Evolutionary conservation across 768 basidiomycete species (phyloP), one percentile per base, ranked within the genome.

Genomic region (Agrocybe chaxingu): DNA sequence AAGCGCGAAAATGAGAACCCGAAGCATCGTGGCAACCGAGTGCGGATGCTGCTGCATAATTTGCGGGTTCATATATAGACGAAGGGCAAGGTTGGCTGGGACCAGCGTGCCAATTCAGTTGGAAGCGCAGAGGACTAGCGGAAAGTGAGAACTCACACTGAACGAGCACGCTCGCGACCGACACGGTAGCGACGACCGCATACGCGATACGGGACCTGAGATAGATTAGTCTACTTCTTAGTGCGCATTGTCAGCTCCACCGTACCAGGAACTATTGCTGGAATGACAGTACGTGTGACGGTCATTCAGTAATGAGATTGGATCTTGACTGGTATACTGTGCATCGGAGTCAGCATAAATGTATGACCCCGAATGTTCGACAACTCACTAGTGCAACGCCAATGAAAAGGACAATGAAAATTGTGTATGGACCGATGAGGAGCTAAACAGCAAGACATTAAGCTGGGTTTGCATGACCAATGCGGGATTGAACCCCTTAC

Each of bases 221-320:
- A 33, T 36, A 5, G 3, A 16, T n/a, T 24, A n/a, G n/a, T 30
- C 12, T 38, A 12, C 8, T 11, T 37, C 4, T n/a, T 5, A 40
- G 34, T 30, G 16, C n/a, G 7, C 1, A 34, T 43, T 24, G 10
- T 8, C 8, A 19, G 30, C 55, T 8, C 24, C 24, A 24, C 24
- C 1, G 24, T 18, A 61, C 61, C 61, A 62, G 13, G 50, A 24
- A 8, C 31, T 7, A 24, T 62, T 47, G 0, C 11, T 49, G 5
- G 59, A 57, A 9, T 54, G 29, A 18, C 61, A 62, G 43, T 62
- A 62, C 31, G 61, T 58, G 37, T 45, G 45, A 3, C 16, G 8
- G 1, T 47, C 48, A 18, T 56, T 58, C n/a, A 43, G 47, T 24
- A 62, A 47, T 4, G 44, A 50, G 7, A 8, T 11, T 9, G 59